Evolutionary conservation across 352 stramenopile genomes (phyloP).

Genomic region (Phytophthora europaea): DNA sequence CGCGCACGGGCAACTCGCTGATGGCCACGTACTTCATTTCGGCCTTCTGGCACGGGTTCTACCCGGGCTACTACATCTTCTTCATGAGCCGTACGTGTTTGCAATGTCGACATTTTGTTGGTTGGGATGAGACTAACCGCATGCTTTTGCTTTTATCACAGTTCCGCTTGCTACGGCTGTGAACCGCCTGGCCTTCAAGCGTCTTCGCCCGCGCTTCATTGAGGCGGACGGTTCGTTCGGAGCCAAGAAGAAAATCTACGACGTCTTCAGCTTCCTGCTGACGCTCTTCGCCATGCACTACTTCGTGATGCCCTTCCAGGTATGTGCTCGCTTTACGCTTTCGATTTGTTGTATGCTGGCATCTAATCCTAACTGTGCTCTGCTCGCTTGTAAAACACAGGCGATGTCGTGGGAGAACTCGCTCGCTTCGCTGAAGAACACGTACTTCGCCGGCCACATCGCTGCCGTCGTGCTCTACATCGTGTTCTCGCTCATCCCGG

Average conservation of each 20-base stretch:
- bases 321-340: constrained; percentile 12
- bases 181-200: constrained; percentile 74
- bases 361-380: not conserved
- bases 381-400: constrained; percentile 13
- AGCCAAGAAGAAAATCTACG: constrained; percentile 70
- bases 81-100: constrained; percentile 55
- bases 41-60: constrained; percentile 99
- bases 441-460: constrained; percentile 79
- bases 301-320: constrained; percentile 79
- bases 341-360: not conserved
- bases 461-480: constrained; percentile 71
- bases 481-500: constrained; percentile 71
- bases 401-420: constrained; percentile 80
- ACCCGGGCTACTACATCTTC: constrained; percentile 98
- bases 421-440: constrained; percentile 69
- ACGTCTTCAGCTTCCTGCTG: constrained; percentile 57
- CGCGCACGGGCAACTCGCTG: constrained; percentile 94
- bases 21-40: constrained; percentile 95
- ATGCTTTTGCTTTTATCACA: constrained; percentile 4
- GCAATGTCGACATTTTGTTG: no score
- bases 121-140: not conserved
- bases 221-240: constrained; percentile 61
- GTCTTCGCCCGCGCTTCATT: constrained; percentile 75
- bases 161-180: constrained; percentile 75
- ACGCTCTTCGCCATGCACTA: constrained; percentile 72